Evolutionary conservation across 192 early-diverging fungal genomes (phyloP), one percentile per base, ranked within the genome.

Genomic region (Podila epigama): DNA sequence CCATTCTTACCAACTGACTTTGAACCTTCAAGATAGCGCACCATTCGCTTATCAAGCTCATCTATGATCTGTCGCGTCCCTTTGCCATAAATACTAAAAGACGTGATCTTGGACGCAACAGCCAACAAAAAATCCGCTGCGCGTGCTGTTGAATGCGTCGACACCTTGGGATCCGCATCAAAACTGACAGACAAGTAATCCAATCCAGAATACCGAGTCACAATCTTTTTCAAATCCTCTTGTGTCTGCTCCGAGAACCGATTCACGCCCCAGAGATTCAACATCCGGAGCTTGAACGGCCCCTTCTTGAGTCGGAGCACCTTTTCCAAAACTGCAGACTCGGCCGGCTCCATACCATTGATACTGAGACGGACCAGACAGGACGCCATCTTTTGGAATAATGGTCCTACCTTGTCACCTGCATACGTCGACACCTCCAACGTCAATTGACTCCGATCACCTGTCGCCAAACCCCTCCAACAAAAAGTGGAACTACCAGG

Each of bases 341-440:
- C 70, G 35, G 39, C 35, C 1, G 22, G 28, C 0, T 44, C n/a
- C 20, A 65, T 51, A 0, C 63, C 51, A 10, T 40, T 25, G 31
- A 72, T n/a, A 12, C 56, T 12, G 2, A 72, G 13, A 2, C 22
- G 20, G 10, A 15, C 15, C 0, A 72, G 6, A 12, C 48, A 59
- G 0, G 70, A 51, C 22, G 70, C 61, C 27, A 64, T 64, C 54
- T 60, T 65, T 53, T 72, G 70, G 25, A 72, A 53, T 36, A 72
- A 51, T 15, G 61, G 48, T 12, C 37, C 48, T 2, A 72, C 48
- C 37, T 60, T 72, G 51, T 72, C 70, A 2, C 69, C 54, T 31
- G 55, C 69, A 41, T 56, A 55, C 0, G 44, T 58, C 10, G 35
- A 51, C 3, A 52, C 65, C 20, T 34, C 11, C 20, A 72, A 44